Percentiles rank a stretch among this genome's conserved stretches.
These are phyloP conservation scores for Teratosphaeriaceae sp. DNA, from an alignment of 2,329 filamentous ascomycete species.

Conservation along the genomic window DNA sequence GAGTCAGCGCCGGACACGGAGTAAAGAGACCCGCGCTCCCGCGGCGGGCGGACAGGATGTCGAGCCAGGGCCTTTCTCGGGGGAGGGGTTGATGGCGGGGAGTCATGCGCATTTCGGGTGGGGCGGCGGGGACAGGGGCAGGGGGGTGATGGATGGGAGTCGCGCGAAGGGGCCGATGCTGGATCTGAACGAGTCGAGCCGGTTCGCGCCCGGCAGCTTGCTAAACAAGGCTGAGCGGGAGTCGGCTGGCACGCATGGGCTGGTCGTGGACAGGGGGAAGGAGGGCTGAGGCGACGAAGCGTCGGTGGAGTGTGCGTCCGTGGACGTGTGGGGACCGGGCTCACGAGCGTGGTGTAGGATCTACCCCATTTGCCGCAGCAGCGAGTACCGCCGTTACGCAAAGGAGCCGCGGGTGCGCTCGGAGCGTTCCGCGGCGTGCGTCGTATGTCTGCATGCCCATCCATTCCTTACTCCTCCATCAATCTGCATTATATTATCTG, in stretches of 20 bases:
- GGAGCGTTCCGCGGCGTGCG: no score
- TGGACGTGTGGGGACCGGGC: no score
- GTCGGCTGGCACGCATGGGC: constrained; percentile 24
- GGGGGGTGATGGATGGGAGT: constrained; percentile 40
- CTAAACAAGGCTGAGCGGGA: constrained; percentile 36
- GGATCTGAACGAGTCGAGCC: constrained; percentile 34
- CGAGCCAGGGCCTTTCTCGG: constrained; percentile 33
- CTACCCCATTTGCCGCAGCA: no score
- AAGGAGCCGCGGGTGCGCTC: no score
- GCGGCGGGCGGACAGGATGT: constrained; percentile 4
- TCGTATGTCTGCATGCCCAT: no score
- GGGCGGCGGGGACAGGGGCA: constrained; percentile 32
- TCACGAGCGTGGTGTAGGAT: no score
- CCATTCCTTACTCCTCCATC: no score
- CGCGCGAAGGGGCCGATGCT: constrained; percentile 39
- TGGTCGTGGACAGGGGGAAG: constrained; percentile 33
- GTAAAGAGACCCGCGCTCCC: constrained; percentile 7
- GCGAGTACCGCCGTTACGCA: no score
- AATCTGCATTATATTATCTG: no score
- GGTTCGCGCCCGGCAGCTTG: constrained; percentile 43
- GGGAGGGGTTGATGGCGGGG: constrained; percentile 36
- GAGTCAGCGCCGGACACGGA: constrained; percentile 9
- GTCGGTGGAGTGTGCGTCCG: no score
- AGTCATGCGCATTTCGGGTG: constrained; percentile 33
- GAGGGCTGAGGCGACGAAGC: constrained; percentile 7